A percentile compares a stretch with the other conserved stretches of the same genome.
These are phyloP conservation scores for Alectoria sarmentosa DNA, from an alignment of 495 filamentous ascomycete genomes.

Conservation along the genomic window DNA sequence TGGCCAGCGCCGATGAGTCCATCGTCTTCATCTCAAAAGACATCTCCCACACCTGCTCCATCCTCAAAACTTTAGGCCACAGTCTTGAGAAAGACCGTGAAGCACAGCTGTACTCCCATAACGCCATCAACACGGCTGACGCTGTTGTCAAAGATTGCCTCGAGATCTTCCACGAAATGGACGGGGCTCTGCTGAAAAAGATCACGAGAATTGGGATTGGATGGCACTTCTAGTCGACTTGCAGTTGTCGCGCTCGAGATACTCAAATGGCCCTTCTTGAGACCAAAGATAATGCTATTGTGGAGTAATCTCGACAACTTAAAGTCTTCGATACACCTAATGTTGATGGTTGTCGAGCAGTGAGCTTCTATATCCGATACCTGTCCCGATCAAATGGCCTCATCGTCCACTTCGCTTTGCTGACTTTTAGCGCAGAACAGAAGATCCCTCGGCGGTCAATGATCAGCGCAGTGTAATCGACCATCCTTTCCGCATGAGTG, in stretches of 20 bases:
- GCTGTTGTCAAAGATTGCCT: constrained; percentile 27
- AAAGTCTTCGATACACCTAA: constrained; percentile 31
- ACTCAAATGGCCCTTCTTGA: constrained; percentile 23
- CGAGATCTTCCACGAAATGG: constrained; percentile 29
- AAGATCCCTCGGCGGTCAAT: background rate
- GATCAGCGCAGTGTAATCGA: constrained; percentile 6
- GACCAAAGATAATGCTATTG: constrained; percentile 27
- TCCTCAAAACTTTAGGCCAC: constrained; percentile 29
- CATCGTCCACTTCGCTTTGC: background rate
- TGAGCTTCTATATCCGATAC: background rate
- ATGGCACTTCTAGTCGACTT: background rate
- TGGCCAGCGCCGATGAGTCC: constrained; percentile 28
- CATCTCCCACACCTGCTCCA: constrained; percentile 31
- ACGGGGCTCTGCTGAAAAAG: constrained; percentile 22
- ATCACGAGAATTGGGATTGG: background rate
- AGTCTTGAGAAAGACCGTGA: constrained; percentile 27
- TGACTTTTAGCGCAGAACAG: background rate
- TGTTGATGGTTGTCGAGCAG: constrained; percentile 26
- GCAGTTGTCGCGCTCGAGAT: constrained; percentile 13
- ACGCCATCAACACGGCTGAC: constrained; percentile 23
- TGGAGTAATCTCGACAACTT: constrained; percentile 30
- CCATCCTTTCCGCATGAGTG: background rate
- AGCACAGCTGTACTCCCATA: constrained; percentile 24
- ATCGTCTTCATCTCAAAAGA: constrained; percentile 32
- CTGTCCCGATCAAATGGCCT: background rate